Evolutionary conservation across 306 rosid species (phyloP).

Genomic region (Mucuna pruriens): DNA sequence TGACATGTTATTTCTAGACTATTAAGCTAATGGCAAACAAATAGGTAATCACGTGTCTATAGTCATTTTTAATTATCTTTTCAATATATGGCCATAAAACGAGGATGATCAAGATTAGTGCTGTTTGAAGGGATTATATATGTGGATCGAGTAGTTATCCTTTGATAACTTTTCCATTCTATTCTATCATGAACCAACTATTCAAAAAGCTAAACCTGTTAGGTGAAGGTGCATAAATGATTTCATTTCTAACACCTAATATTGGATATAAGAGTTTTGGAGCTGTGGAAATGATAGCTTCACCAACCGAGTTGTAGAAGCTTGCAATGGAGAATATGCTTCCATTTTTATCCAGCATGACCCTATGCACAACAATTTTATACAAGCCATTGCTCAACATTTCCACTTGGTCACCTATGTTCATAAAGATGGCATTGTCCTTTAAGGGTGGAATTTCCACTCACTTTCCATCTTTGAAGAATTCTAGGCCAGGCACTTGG

Average conservation of each 20-base stretch:
- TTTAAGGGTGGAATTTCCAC: conserved; percentile 89
- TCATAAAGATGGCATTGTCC: conserved; percentile 77
- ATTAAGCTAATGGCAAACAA: not conserved
- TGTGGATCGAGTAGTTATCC: conserved; percentile 12
- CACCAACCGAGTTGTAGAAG: conserved; percentile 70
- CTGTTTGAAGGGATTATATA: not conserved
- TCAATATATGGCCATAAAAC: not conserved
- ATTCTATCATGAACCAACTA: not conserved
- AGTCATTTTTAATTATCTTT: not conserved
- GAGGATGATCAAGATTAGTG: not conserved
- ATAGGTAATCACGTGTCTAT: conserved; percentile 1
- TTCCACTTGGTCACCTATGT: conserved; percentile 89
- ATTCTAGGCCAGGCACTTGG: conserved; percentile 71
- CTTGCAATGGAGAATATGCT: conserved; percentile 85
- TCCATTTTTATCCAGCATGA: conserved; percentile 70
- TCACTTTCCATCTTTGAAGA: conserved; percentile 78
- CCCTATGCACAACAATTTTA: conserved; percentile 71
- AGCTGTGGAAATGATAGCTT: conserved; percentile 76
- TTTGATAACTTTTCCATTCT: conserved; percentile 13
- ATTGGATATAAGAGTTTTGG: conserved; percentile 66
- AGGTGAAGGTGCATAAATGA: not conserved
- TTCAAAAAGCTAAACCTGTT: not conserved
- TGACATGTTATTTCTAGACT: not conserved
- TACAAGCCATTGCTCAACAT: conserved; percentile 69
- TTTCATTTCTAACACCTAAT: not conserved